Evolutionary conservation across 164 flowering plant genomes (phyloP), one percentile per base, ranked within the genome.

Genomic region (Umbilicus rupestris): DNA sequence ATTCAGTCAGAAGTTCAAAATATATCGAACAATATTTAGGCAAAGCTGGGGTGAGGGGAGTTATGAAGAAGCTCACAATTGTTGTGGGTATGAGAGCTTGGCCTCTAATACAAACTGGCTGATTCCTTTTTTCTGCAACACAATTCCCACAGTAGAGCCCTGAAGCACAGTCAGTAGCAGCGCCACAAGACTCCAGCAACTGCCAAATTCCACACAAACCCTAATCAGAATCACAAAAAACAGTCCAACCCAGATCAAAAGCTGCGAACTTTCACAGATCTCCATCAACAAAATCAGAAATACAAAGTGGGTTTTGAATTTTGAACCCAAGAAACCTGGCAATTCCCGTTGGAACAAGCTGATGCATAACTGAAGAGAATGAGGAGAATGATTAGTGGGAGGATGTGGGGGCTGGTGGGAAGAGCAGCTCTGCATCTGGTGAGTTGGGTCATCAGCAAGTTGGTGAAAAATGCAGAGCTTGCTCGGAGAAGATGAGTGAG

Each of bases 141-240:
- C 98, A 93, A 52, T 86, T 87, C 3, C 94, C 97, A 74, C 98
- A 93, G 77, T 85, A 93, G 15, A 93, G 77, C 49, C 97, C 90
- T 11, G 86, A 59, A 20, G 82, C 86, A 81, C 97, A 93, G 69
- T 90, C 90, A 11, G 80, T 81, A 28, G 83, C 66, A 26, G 78
- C 24, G 2, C 90, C 72, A 70, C 96, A 93, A 1, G 88, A 52
- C 22, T 90, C 87, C 16, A 84, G 73, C 59, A 90, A 78, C 97
- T 90, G 91, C 39, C 10, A 22, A 55, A 47, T n/a, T 26, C 97
- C 90, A 78, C 82, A 93, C n/a, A 93, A 76, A 46, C 96, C 89
- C 15, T 84, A 57, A 19, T 81, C 85, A 82, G 93, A 92, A 68
- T 90, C 90, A 11, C 79, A 79, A 24, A 81, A 66, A 26, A 75